These are phyloP conservation scores for Auriscalpium vulgare DNA, from an alignment of 768 basidiomycete species.

Conservation along the genomic window DNA sequence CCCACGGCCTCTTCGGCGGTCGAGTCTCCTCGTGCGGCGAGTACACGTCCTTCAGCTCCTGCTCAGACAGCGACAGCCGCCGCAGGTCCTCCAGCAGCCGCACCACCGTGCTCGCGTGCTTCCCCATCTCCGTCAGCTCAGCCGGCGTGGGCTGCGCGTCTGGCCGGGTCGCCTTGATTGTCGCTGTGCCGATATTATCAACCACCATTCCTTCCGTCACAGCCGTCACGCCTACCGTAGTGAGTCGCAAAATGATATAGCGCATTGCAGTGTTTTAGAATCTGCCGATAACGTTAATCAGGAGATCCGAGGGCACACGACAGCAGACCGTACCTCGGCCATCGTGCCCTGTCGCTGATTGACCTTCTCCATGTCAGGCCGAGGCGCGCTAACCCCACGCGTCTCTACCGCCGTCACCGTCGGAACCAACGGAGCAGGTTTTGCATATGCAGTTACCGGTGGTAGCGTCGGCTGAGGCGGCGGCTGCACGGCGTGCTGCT, in stretches of 20 bases:
- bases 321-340: constrained; percentile 9
- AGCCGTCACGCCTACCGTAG: constrained; percentile 41
- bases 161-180: constrained; percentile 35
- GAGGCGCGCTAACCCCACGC: constrained; percentile 9
- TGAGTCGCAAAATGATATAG: constrained; percentile 59
- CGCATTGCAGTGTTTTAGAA: constrained; percentile 51
- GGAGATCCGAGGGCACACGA: not conserved
- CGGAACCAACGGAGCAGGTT: constrained; percentile 11
- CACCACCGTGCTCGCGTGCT: constrained; percentile 57
- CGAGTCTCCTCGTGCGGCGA: constrained; percentile 40
- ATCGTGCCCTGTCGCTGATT: constrained; percentile 14
- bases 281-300: constrained; percentile 27
- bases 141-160: constrained; percentile 42
- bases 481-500: constrained; percentile 1
- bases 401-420: constrained; percentile 6
- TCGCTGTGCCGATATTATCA: constrained; percentile 15
- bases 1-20: constrained; percentile 74
- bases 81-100: constrained; percentile 57
- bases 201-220: too few species aligned
- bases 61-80: constrained; percentile 27
- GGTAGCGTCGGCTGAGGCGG: too few species aligned
- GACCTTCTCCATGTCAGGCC: constrained; percentile 13
- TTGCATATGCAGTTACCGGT: constrained; percentile 3
- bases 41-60: constrained; percentile 15
- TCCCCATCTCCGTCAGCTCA: constrained; percentile 65